Evolutionary conservation across 805 yeast genomes (phyloP), one percentile per base, ranked within the genome.

Genomic region (Kazachstania bromeliacearum): DNA sequence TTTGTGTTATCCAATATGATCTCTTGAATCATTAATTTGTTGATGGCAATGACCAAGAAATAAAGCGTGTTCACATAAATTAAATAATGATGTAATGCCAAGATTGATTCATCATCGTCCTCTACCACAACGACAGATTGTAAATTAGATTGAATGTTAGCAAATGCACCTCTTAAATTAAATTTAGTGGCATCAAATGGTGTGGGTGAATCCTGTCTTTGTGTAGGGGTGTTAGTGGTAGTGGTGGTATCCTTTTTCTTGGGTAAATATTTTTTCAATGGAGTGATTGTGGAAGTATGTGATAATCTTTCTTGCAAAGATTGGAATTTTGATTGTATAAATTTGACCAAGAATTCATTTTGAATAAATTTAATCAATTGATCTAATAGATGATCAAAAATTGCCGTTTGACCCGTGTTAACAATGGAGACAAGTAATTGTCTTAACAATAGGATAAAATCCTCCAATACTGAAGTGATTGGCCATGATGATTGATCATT

Each of bases 391-490:
- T 43, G 40, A 1, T 45, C 42, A 20, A 58, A 43, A 2, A 62
- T 31, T 9, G 33, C 35, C 33, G 41, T 38, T 41, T 83, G 81
- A 0, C 94, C 94, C 0, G 94, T 73, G 31, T 82, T 79, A 9
- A 87, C 64, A 1, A 77, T 67, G 40, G 79, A 80, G 17, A 76
- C 62, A 24, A 87, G 55, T 13, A 82, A 68, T 25, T 77, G 73
- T 49, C 84, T 81, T 31, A 88, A 61, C 7, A 87, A 75, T 47
- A 85, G 66, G 19, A 85, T 71, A 23, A 84, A 63, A 54, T 92
- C 98, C 49, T 92, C 98, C 17, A 88, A 75, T 16, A 85, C 77
- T 0, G 96, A 85, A 0, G 94, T 75, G 4, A 81, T 73, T 2
- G 88, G 89, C 4, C 78, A 50, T 14, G 55, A 48, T 1, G 52